Conservation (phyloP, 768 basidiomycete species). For the Fibroporia radiculosa region DNA sequence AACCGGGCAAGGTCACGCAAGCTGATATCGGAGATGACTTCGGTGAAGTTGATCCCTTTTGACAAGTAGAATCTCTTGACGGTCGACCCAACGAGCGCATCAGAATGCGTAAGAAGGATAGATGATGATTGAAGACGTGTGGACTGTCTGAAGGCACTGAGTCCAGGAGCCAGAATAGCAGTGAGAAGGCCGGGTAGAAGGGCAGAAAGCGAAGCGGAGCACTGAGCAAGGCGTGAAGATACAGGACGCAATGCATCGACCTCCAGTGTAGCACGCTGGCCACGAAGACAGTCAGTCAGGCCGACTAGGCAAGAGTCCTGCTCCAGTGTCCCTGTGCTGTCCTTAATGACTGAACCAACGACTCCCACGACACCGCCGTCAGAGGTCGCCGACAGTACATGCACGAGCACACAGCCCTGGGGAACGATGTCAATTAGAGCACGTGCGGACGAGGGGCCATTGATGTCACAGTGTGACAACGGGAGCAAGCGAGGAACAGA, state of each 20-base stretch:
- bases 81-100: not conserved
- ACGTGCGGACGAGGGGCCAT: not conserved
- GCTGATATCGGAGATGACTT: not conserved
- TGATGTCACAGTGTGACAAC: not conserved
- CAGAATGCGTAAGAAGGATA: conserved; percentile 4
- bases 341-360: not conserved
- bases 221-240: not conserved
- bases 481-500: not conserved
- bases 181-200: not conserved
- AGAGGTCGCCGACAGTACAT: not conserved
- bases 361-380: not conserved
- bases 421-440: not conserved
- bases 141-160: not conserved
- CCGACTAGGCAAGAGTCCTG: not conserved
- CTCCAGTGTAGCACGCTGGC: not conserved
- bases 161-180: not conserved
- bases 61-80: not conserved
- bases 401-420: not conserved
- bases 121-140: not conserved
- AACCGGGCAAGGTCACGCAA: not conserved
- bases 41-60: not conserved
- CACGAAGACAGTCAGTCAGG: not conserved
- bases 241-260: not conserved
- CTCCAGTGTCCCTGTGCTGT: not conserved
- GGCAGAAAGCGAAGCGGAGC: not conserved